Percentiles rank a stretch among this genome's conserved stretches.
Evolutionary conservation across 768 basidiomycete species (phyloP).

Genomic region (Rhodocollybia butyracea): DNA sequence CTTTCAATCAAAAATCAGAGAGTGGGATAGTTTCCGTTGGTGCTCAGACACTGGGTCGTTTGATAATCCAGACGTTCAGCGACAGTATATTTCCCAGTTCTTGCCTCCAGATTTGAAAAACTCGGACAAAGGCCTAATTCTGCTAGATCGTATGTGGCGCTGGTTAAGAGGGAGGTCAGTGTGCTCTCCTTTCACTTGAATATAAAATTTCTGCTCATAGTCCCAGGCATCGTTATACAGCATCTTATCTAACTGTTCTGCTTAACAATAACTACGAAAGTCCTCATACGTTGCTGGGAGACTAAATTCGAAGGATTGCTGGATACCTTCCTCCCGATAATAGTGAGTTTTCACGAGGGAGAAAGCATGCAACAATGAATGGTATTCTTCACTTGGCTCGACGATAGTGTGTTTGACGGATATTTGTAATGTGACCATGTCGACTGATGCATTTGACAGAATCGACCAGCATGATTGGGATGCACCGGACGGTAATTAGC

Average conservation of each 20-base stretch:
- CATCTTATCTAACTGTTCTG: neutral
- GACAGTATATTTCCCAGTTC: slow-evolving; percentile 1
- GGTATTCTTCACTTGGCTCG: neutral
- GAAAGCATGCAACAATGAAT: neutral
- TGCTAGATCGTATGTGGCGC: slow-evolving; percentile 9
- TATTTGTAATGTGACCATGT: neutral
- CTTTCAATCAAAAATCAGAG: neutral
- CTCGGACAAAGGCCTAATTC: neutral
- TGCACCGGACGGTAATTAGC: neutral
- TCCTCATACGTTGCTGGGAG: neutral
- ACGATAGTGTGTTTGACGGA: neutral
- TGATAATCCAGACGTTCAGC: neutral
- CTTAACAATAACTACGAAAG: neutral
- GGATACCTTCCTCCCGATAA: neutral
- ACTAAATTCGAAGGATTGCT: neutral
- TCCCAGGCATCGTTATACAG: neutral
- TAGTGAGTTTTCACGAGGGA: neutral
- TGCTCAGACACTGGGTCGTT: slow-evolving; percentile 9
- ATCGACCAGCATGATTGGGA: neutral
- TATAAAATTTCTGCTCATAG: neutral
- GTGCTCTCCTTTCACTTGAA: neutral
- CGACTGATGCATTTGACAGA: neutral
- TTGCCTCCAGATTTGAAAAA: slow-evolving; percentile 2
- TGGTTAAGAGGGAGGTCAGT: slow-evolving; percentile 13
- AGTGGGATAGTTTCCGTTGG: slow-evolving; percentile 9